Percentiles rank a stretch among this genome's conserved stretches.
Evolutionary conservation across 345 rosid genomes (phyloP).

Genomic region (Hypericum androsaemum): DNA sequence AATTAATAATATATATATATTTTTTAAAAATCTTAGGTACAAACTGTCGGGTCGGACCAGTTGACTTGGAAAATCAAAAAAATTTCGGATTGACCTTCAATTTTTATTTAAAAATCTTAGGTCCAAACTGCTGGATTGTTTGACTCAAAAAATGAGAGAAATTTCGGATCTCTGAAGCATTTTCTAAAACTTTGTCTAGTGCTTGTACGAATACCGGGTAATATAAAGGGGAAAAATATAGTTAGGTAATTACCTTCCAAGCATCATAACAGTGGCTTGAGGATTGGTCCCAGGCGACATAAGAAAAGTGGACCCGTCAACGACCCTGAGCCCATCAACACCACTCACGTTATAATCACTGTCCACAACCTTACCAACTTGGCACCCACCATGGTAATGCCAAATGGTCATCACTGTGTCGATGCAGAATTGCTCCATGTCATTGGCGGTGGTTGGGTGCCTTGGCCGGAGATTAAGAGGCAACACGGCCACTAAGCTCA

Average conservation of each 20-base stretch:
- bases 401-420: slow-evolving; percentile 32
- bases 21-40: no score
- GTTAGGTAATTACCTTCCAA: background rate
- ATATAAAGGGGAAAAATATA: no score
- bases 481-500: slow-evolving; percentile 26
- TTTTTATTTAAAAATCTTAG: no score
- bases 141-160: no score
- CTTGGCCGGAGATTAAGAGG: slow-evolving; percentile 58
- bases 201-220: no score
- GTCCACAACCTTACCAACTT: slow-evolving; percentile 19
- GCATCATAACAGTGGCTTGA: slow-evolving; percentile 5
- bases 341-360: slow-evolving; percentile 17
- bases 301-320: slow-evolving; percentile 23
- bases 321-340: slow-evolving; percentile 18
- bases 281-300: slow-evolving; percentile 25
- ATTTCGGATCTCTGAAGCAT: no score
- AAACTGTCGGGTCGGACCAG: no score
- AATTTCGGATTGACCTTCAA: no score
- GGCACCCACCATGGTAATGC: slow-evolving; percentile 30
- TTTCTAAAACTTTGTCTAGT: no score
- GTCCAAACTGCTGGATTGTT: no score
- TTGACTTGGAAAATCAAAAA: no score
- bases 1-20: no score
- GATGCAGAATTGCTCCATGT: slow-evolving; percentile 55
- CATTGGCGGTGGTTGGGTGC: slow-evolving; percentile 20